phyloP scores from a whole-genome alignment of 805 yeast species.

The Diddensiella transvaalensis region DNA sequence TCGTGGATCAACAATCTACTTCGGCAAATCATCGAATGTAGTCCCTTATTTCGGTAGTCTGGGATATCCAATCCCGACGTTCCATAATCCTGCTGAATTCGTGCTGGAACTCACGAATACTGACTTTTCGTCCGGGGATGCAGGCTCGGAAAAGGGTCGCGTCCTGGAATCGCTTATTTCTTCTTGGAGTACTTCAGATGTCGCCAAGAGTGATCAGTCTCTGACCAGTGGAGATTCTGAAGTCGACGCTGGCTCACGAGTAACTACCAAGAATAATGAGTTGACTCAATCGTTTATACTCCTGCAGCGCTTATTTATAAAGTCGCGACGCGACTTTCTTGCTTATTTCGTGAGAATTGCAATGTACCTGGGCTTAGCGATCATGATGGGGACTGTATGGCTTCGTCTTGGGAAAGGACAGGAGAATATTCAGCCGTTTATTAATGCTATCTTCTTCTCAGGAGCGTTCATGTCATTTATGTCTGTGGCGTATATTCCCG shows the following conservation, averaged over 20 bases:
- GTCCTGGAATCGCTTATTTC: background rate
- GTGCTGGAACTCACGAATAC: conserved; percentile 70
- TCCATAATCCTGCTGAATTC: conserved; percentile 71
- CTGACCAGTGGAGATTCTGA: background rate
- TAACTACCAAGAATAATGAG: background rate
- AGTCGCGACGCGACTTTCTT: conserved; percentile 37
- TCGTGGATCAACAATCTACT: conserved; percentile 72
- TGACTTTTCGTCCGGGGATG: conserved; percentile 54
- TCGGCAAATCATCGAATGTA: conserved; percentile 58
- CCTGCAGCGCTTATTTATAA: conserved; percentile 30
- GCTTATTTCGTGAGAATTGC: conserved; percentile 38
- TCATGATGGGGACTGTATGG: conserved; percentile 42
- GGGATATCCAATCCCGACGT: conserved; percentile 59
- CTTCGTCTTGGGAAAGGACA: conserved; percentile 31
- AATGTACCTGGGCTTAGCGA: conserved; percentile 41
- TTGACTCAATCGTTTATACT: conserved; percentile 21
- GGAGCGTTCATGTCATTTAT: conserved; percentile 46
- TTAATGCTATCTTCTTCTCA: conserved; percentile 38
- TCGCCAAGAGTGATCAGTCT: background rate
- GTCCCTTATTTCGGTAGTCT: conserved; percentile 61
- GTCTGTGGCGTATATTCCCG: conserved; percentile 43
- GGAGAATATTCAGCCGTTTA: conserved; percentile 31
- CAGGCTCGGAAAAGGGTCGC: background rate
- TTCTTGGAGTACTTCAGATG: background rate
- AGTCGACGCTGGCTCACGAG: background rate